Evolutionary conservation across 495 filamentous ascomycete species (phyloP).

Genomic region (Tuber umbilicatum): DNA sequence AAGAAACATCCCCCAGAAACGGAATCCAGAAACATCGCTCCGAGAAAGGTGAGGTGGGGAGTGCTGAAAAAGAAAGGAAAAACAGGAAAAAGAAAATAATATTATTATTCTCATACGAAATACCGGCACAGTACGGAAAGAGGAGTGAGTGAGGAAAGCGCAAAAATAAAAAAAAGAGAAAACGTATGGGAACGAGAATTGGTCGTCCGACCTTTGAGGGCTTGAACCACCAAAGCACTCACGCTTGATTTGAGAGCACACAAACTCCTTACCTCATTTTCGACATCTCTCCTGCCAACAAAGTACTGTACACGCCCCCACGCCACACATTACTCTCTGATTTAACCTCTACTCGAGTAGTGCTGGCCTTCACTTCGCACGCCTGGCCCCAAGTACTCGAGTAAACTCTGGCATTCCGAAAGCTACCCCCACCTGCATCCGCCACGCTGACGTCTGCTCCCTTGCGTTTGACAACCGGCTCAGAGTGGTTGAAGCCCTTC

Average conservation of each 20-base stretch:
- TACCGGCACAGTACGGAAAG: too few species aligned
- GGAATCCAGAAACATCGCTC: background rate
- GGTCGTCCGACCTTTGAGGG: background rate
- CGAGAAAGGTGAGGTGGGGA: background rate
- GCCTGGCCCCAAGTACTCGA: conserved; percentile 26
- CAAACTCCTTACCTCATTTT: background rate
- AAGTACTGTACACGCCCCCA: conserved; percentile 24
- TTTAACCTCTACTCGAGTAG: conserved; percentile 32
- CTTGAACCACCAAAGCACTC: background rate
- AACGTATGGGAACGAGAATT: background rate
- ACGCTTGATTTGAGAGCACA: background rate
- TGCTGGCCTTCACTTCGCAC: conserved; percentile 24
- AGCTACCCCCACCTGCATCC: conserved; percentile 36
- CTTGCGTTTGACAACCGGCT: conserved; percentile 35
- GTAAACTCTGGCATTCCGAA: conserved; percentile 32
- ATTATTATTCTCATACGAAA: too few species aligned
- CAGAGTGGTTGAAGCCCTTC: conserved; percentile 29
- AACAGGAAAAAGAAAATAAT: too few species aligned
- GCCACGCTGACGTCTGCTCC: conserved; percentile 34
- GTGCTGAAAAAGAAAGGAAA: background rate
- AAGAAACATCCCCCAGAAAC: conserved; percentile 8
- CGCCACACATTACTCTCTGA: conserved; percentile 22
- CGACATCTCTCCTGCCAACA: background rate
- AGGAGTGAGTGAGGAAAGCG: background rate
- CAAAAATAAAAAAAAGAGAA: background rate